Evolutionary conservation across 2,329 filamentous ascomycete genomes (phyloP).

Genomic region (Magnaporthiopsis rhizophila): DNA sequence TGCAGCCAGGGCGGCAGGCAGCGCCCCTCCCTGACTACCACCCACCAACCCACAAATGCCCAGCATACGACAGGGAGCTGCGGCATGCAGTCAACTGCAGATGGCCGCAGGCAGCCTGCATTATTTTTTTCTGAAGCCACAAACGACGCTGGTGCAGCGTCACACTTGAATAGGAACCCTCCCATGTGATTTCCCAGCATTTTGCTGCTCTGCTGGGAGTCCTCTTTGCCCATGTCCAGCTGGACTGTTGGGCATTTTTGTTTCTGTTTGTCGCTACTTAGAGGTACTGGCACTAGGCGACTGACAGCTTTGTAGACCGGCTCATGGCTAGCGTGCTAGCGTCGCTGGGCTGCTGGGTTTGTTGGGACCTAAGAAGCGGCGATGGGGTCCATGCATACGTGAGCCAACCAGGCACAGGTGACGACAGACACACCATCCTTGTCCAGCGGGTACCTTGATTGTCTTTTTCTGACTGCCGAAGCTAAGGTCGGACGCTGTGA

Average conservation of each 20-base stretch:
- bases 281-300: no score
- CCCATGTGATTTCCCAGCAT: neutral
- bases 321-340: neutral
- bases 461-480: no score
- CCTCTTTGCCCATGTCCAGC: neutral
- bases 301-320: no score
- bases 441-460: no score
- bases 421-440: neutral
- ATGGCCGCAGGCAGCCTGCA: slow-evolving; percentile 1
- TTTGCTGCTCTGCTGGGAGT: no score
- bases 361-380: neutral
- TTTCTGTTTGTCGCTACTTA: no score
- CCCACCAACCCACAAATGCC: neutral
- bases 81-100: neutral
- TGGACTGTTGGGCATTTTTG: no score
- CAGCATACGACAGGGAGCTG: neutral
- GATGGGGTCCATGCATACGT: neutral
- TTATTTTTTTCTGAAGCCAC: neutral
- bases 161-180: neutral
- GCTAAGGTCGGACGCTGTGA: no score
- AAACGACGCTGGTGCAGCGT: neutral
- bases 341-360: no score
- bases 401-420: neutral
- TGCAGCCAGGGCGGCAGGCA: neutral
- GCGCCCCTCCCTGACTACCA: neutral